Evolutionary conservation across 371 early-diverging fungal genomes (phyloP).

Genomic region (Actinomortierella wolfii): DNA sequence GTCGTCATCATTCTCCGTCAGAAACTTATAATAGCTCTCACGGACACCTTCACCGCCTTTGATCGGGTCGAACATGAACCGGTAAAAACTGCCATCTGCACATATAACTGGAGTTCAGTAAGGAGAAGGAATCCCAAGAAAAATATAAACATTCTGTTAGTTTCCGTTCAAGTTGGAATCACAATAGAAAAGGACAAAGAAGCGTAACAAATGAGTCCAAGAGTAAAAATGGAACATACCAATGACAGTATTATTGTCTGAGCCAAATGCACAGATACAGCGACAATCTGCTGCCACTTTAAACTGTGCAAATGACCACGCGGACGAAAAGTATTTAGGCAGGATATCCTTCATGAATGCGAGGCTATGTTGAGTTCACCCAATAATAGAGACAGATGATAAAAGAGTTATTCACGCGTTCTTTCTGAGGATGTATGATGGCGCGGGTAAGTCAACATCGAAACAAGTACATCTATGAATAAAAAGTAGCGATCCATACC

Average conservation of each 20-base stretch:
- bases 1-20: constrained; percentile 49
- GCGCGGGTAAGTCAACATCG: no score
- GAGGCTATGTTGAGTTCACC: constrained; percentile 47
- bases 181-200: not conserved
- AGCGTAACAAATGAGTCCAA: no score
- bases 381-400: not conserved
- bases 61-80: constrained; percentile 79
- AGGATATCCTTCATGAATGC: constrained; percentile 90
- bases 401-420: no score
- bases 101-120: constrained; percentile 62
- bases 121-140: constrained; percentile 5
- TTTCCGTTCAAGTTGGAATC: not conserved
- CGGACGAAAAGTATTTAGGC: constrained; percentile 93
- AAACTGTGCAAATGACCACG: constrained; percentile 93
- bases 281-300: constrained; percentile 77
- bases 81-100: constrained; percentile 86
- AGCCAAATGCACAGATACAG: constrained; percentile 83
- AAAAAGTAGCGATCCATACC: constrained; percentile 25
- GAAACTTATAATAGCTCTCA: constrained; percentile 68
- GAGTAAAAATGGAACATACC: constrained; percentile 48
- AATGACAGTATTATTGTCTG: constrained; percentile 71
- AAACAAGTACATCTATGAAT: not conserved
- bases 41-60: constrained; percentile 81
- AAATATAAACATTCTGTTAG: no score
- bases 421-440: no score